Conservation (phyloP, 306 rosid genomes). For the Fragaria iinumae region DNA sequence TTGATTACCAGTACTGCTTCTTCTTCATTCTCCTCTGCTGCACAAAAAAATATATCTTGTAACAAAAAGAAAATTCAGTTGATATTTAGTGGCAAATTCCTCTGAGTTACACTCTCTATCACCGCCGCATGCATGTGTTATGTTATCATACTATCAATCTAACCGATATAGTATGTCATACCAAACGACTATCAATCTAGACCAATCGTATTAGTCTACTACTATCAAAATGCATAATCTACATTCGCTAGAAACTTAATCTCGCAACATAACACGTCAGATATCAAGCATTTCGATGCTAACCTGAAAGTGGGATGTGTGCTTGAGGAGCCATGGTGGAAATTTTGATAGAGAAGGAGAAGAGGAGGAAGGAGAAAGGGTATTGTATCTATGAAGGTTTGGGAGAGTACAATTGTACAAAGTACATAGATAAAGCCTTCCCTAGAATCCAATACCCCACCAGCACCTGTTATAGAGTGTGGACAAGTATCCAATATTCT, state of each 20-base stretch:
- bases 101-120: background rate
- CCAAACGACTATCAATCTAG: background rate
- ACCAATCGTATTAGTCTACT: too few relatives aligned
- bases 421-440: slow-evolving; percentile 14
- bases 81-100: background rate
- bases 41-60: background rate
- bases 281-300: slow-evolving; percentile 19
- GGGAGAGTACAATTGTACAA: slow-evolving; percentile 6
- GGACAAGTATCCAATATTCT: background rate
- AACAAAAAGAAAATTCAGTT: background rate
- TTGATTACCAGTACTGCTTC: slow-evolving; percentile 43
- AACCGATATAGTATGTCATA: background rate
- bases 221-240: background rate
- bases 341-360: background rate
- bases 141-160: background rate
- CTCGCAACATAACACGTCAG: background rate
- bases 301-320: background rate
- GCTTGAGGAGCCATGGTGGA: background rate
- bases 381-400: background rate
- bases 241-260: background rate
- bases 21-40: slow-evolving; percentile 21
- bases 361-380: background rate
- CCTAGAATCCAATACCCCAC: background rate
- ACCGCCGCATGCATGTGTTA: background rate
- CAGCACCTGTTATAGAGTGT: background rate